Conservation (phyloP, 805 yeast genomes). For the Vanderwaltozyma verrucispora region DNA sequence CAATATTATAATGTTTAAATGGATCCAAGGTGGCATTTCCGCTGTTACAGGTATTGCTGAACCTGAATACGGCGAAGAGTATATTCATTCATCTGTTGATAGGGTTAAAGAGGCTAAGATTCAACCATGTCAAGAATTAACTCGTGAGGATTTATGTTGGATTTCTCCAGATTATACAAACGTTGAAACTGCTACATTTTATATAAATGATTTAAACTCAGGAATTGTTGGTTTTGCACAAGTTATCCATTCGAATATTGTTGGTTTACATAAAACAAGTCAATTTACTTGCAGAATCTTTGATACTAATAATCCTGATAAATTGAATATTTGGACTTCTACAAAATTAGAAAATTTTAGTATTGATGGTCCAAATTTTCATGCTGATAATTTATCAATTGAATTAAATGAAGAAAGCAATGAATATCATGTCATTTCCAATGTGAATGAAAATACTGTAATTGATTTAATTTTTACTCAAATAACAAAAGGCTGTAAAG, state of each 20-base stretch:
- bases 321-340: slow-evolving; percentile 66
- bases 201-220: slow-evolving; percentile 53
- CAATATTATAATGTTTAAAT: slow-evolving; percentile 45
- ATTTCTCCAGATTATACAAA: slow-evolving; percentile 65
- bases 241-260: slow-evolving; percentile 84
- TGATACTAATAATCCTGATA: slow-evolving; percentile 25
- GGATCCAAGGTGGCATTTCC: slow-evolving; percentile 81
- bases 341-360: slow-evolving; percentile 75
- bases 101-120: slow-evolving; percentile 36
- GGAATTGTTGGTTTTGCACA: slow-evolving; percentile 84
- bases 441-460: slow-evolving; percentile 55
- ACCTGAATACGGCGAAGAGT: slow-evolving; percentile 91
- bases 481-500: slow-evolving; percentile 70
- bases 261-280: slow-evolving; percentile 81
- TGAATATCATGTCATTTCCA: slow-evolving; percentile 47
- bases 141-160: slow-evolving; percentile 67
- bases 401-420: slow-evolving; percentile 46
- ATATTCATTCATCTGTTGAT: slow-evolving; percentile 74
- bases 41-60: slow-evolving; percentile 96
- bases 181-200: slow-evolving; percentile 93
- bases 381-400: slow-evolving; percentile 63
- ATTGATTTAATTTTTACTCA: slow-evolving; percentile 59
- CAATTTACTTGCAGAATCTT: slow-evolving; percentile 86
- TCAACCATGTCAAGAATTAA: slow-evolving; percentile 50
- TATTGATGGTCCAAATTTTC: slow-evolving; percentile 64